Percentiles rank a stretch among this genome's conserved stretches.
Conservation (phyloP, 2,329 filamentous ascomycete genomes). For the Talaromyces sp. region DNA sequence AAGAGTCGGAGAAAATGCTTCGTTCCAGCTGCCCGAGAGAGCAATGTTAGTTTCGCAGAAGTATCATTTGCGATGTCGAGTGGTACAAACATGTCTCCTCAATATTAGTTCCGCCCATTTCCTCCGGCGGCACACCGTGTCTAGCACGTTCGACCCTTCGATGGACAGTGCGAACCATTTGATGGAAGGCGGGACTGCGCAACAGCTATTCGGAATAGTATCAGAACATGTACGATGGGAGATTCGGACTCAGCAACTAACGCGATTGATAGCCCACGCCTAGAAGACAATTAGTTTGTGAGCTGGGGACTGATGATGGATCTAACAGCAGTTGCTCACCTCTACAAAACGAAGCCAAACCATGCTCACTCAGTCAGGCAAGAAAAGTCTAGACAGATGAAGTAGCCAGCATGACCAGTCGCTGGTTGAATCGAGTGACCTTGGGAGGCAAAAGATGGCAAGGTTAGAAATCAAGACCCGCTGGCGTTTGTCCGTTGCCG, state of each 20-base stretch:
- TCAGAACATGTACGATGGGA: conserved; percentile 6
- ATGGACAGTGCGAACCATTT: conserved; percentile 42
- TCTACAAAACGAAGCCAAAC: conserved; percentile 34
- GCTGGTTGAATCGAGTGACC: neutral
- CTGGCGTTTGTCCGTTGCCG: neutral
- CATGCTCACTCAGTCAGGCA: conserved; percentile 12
- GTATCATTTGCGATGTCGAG: neutral
- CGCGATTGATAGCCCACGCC: conserved; percentile 38
- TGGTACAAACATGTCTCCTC: conserved; percentile 32
- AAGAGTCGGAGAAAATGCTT: conserved; percentile 38
- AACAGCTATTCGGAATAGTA: conserved; percentile 33
- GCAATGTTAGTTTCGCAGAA: neutral
- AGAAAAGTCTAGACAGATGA: neutral
- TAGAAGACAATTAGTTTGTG: conserved; percentile 19
- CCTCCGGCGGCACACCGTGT: conserved; percentile 42
- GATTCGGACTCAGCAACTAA: conserved; percentile 26
- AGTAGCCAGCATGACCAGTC: neutral
- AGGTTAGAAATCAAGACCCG: neutral
- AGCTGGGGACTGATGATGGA: conserved; percentile 8
- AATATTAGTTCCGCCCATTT: conserved; percentile 42
- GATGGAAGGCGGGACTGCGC: conserved; percentile 42
- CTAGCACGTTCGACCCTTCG: conserved; percentile 40
- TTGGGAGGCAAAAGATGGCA: neutral
- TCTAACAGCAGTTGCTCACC: conserved; percentile 25
- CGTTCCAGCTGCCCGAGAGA: conserved; percentile 24